These are phyloP conservation scores for Acanthamoeba healyi DNA, from an alignment of 208 protist genomes.

Conservation along the genomic window DNA sequence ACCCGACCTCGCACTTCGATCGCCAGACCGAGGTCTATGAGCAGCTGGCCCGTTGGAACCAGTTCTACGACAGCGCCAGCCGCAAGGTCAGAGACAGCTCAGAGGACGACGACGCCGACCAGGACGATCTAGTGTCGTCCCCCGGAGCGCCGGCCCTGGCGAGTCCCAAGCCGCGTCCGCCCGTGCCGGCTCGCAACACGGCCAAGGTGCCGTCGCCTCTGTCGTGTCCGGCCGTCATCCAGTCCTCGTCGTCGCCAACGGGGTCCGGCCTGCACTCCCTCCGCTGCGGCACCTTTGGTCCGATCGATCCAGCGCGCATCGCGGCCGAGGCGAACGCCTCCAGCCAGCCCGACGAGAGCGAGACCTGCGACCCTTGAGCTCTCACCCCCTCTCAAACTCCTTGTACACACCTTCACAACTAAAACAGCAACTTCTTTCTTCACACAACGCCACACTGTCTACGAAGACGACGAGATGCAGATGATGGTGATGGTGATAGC, in stretches of 20 bases:
- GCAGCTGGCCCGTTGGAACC: slow-evolving; percentile 33
- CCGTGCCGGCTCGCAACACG: not conserved
- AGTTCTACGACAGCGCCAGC: slow-evolving; percentile 25
- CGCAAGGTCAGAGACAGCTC: not conserved
- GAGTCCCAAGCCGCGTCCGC: not conserved
- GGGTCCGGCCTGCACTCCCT: not conserved
- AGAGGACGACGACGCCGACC: not conserved
- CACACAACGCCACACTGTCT: too few relatives aligned
- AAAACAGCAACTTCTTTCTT: too few relatives aligned
- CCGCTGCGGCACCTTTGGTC: too few relatives aligned
- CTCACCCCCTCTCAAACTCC: too few relatives aligned
- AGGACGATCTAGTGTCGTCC: not conserved
- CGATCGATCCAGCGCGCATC: too few relatives aligned
- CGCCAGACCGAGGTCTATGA: not conserved
- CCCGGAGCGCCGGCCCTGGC: not conserved
- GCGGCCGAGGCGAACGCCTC: too few relatives aligned
- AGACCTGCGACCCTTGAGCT: too few relatives aligned
- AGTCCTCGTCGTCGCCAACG: not conserved
- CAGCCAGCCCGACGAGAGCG: too few relatives aligned
- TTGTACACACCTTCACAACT: too few relatives aligned
- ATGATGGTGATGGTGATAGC: too few relatives aligned
- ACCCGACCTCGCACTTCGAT: not conserved
- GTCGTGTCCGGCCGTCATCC: not conserved
- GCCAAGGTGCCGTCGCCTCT: not conserved
- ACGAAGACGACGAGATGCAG: too few relatives aligned